phyloP scores from a whole-genome alignment of 345 rosid genomes.

The Arabis alpina region DNA sequence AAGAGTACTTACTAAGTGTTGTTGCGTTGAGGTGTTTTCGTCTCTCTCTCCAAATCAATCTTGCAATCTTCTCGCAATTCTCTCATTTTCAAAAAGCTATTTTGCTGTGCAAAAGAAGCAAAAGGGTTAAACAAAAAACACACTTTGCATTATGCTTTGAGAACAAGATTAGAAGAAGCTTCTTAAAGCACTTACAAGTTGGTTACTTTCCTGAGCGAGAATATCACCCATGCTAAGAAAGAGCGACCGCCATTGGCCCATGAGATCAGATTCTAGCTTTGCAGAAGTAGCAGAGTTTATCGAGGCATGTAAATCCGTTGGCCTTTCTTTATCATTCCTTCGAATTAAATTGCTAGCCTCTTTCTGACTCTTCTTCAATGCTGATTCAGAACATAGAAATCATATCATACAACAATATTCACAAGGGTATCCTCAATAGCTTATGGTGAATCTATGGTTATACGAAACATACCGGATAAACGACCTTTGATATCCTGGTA shows the following conservation, averaged over 20 bases:
- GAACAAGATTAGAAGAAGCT: conserved; percentile 8
- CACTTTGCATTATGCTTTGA: background rate
- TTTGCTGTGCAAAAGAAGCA: conserved; percentile 49
- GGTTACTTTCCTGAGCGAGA: conserved; percentile 62
- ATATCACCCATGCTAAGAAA: conserved; percentile 81
- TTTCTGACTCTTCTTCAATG: conserved; percentile 81
- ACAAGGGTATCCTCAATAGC: background rate
- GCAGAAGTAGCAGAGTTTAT: conserved; percentile 46
- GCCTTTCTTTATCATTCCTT: conserved; percentile 53
- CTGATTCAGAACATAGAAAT: conserved; percentile 40
- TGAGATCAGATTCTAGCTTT: conserved; percentile 64
- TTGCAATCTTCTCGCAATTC: conserved; percentile 79
- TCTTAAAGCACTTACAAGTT: conserved; percentile 63
- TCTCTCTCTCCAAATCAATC: conserved; percentile 64
- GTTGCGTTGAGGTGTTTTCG: conserved; percentile 51
- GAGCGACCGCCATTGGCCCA: conserved; percentile 74
- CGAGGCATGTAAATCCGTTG: conserved; percentile 40
- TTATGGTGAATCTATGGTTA: background rate
- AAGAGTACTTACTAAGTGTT: conserved; percentile 41
- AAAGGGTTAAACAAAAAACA: background rate
- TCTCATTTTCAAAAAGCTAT: conserved; percentile 51
- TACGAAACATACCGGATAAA: conserved; percentile 55
- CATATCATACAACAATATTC: background rate
- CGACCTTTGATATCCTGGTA: conserved; percentile 90
- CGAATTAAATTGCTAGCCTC: conserved; percentile 64